Percentiles rank a stretch among this genome's conserved stretches.
These are phyloP conservation scores for Exserohilum rostratum DNA, from an alignment of 2,329 filamentous ascomycete genomes.

Conservation along the genomic window DNA sequence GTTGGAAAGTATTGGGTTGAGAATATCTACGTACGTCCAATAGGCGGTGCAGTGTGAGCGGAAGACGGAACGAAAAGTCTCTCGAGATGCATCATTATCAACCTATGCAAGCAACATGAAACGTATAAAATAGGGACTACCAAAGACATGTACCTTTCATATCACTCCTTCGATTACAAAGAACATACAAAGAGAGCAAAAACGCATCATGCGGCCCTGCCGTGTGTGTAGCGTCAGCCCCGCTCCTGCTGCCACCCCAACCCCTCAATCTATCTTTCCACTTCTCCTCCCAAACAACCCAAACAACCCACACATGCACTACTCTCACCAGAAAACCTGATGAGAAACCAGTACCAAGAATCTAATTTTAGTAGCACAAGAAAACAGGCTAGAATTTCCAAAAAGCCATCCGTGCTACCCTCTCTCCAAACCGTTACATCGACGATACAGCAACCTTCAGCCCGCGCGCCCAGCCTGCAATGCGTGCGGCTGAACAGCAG, in stretches of 20 bases:
- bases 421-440: background rate
- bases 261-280: background rate
- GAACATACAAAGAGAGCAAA: background rate
- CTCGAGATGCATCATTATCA: too few relatives aligned
- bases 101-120: background rate
- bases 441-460: background rate
- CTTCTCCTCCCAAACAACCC: background rate
- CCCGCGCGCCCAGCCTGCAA: slow-evolving; percentile 4
- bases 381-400: too few relatives aligned
- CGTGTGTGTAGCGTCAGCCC: background rate
- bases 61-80: too few relatives aligned
- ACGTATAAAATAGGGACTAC: too few relatives aligned
- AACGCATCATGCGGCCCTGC: background rate
- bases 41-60: too few relatives aligned
- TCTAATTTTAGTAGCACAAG: too few relatives aligned
- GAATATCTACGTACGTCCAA: too few relatives aligned
- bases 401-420: too few relatives aligned
- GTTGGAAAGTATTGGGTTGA: too few relatives aligned
- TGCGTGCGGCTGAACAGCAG: slow-evolving; percentile 20
- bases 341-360: too few relatives aligned
- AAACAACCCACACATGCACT: background rate
- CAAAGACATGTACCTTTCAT: too few relatives aligned
- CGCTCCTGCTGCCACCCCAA: background rate
- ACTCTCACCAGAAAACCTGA: background rate
- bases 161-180: too few relatives aligned